Base-by-base conservation (phyloP, 1,284 basidiomycete genomes). In the Abortiporus biennis region DNA sequence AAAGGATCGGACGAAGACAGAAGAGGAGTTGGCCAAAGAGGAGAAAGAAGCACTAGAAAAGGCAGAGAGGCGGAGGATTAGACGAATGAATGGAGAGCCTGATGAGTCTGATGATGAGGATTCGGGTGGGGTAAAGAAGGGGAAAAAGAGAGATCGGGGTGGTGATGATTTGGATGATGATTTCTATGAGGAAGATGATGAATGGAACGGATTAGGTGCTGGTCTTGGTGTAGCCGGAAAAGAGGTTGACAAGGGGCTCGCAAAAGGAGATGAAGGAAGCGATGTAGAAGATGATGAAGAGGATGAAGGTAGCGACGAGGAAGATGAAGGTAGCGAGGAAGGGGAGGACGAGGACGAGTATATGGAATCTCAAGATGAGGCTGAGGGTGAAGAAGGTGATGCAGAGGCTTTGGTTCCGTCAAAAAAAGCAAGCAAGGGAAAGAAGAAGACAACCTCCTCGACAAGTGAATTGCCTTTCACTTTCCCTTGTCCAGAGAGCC, bases 1-100 rank as follows among this genome's bases (percentile, higher is more conserved):
- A 1, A 96, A 93, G 58, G 91, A 99, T 59, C 72, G 96, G 43
- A 92, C 92, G 31, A 98, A 97, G 69, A 96, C 94, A 0, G 95
- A 96, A 55, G 93, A 95, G 53, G 96, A 99, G 61, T 56, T 92
- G 11, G 94, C 92, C 1, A 54, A 86, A 43, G 93, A 96, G 51
- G 90, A 91, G 58, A 94, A 91, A 53, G 86, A 92, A 54, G 72
- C 78, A 2, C 67, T 99, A 38, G 86, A 94, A 65, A 85, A 81
- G 57, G 89, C 90, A 0, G 96, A 99, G 65, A 74, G 76, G 48
- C 78, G 74, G 52, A 74, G 96, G 13, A 62, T 85, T 41, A 74
- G 82, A 51, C 79, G 96, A 15, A 98, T 98, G 94, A 66, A 87
- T 34, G 95, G 94, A 4, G 72, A 91, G 49, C 79, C 80, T 25